Evolutionary conservation across 306 rosid genomes (phyloP).

Genomic region (Cucurbita argyrosperma): DNA sequence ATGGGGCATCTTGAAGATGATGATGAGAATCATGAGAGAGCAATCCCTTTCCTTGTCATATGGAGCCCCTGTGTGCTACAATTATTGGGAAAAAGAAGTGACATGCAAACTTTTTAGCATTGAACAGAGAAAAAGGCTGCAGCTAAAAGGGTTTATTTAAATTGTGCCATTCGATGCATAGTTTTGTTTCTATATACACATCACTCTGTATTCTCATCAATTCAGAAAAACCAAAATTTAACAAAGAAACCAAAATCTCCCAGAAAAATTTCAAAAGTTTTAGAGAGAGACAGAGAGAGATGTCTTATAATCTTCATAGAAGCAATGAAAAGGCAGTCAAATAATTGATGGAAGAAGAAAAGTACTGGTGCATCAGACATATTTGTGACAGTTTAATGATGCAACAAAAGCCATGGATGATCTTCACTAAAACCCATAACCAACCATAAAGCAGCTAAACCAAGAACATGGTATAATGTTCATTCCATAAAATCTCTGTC

Average conservation of each 20-base stretch:
- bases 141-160: constrained; percentile 4
- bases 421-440: not conserved
- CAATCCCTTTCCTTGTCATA: not conserved
- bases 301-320: not conserved
- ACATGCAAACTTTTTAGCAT: not conserved
- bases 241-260: no score
- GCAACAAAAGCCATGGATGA: not conserved
- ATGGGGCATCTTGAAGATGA: not conserved
- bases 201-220: constrained; percentile 22
- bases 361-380: not conserved
- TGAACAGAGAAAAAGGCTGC: constrained; percentile 7
- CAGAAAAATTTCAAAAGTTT: not conserved
- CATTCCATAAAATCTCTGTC: not conserved
- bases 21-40: not conserved
- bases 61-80: not conserved
- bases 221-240: not conserved
- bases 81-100: constrained; percentile 5
- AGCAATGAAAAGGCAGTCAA: not conserved
- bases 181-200: constrained; percentile 17
- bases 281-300: not conserved
- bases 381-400: not conserved
- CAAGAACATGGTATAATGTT: not conserved
- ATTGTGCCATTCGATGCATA: constrained; percentile 1
- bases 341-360: not conserved
- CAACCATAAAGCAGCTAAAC: not conserved